Conservation (phyloP, 352 stramenopile species). For the Pseudoperonospora humuli region DNA sequence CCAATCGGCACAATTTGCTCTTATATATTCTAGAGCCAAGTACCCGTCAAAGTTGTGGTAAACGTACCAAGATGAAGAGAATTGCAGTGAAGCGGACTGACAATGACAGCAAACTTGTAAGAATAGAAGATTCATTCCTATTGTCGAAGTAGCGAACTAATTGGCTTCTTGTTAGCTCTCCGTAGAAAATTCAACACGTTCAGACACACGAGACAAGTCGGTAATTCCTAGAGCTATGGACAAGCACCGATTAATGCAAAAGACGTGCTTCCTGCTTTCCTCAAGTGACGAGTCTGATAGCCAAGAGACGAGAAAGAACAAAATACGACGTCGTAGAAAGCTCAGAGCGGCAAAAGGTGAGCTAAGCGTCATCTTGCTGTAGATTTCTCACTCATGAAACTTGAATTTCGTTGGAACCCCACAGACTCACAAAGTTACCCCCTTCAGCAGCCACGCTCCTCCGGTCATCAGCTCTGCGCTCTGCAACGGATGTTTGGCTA, state of each 20-base stretch:
- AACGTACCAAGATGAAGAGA: neutral
- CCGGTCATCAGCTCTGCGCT: constrained; percentile 20
- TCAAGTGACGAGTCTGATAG: constrained; percentile 15
- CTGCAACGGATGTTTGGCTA: constrained; percentile 48
- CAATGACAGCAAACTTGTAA: constrained; percentile 1
- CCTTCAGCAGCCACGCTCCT: constrained; percentile 1
- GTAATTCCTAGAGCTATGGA: neutral
- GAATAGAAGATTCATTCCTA: neutral
- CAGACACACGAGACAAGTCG: neutral
- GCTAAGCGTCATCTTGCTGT: neutral
- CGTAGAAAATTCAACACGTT: neutral
- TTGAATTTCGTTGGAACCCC: neutral
- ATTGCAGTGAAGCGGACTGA: neutral
- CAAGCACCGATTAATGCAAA: constrained; percentile 6
- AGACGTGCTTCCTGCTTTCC: constrained; percentile 14
- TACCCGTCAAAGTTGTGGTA: neutral
- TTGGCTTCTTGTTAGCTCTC: neutral
- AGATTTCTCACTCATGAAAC: neutral
- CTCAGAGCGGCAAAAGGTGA: constrained; percentile 10
- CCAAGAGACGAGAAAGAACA: constrained; percentile 2
- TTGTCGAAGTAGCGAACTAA: no score
- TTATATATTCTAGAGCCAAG: neutral
- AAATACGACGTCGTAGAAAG: constrained; percentile 1
- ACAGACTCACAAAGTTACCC: constrained; percentile 5
- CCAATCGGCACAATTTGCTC: neutral